Evolutionary conservation across 768 basidiomycete genomes (phyloP).

Genomic region (Rhizopogon vinicolor): DNA sequence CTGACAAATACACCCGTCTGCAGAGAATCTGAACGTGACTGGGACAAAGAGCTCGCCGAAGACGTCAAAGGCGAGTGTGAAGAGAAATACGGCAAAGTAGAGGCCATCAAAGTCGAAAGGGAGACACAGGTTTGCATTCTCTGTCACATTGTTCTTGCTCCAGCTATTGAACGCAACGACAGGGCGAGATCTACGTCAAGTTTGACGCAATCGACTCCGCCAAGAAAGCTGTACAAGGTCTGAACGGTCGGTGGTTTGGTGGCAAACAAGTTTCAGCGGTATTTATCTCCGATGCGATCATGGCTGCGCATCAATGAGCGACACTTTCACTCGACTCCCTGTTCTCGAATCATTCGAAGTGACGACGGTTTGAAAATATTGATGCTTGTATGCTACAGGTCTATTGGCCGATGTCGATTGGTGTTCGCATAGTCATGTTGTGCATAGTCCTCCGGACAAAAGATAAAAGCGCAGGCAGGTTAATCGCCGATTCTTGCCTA

Average conservation of each 20-base stretch:
- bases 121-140: slow-evolving; percentile 73
- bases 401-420: slow-evolving; percentile 17
- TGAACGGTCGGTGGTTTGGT: slow-evolving; percentile 97
- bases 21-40: slow-evolving; percentile 93
- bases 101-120: slow-evolving; percentile 88
- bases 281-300: slow-evolving; percentile 91
- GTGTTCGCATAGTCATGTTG: slow-evolving; percentile 26
- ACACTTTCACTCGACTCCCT: slow-evolving; percentile 17
- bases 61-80: slow-evolving; percentile 96
- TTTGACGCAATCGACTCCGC: slow-evolving; percentile 78
- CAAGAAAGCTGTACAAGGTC: slow-evolving; percentile 78
- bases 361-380: slow-evolving; percentile 19
- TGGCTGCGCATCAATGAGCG: slow-evolving; percentile 81
- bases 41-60: slow-evolving; percentile 94
- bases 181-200: slow-evolving; percentile 98
- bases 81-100: slow-evolving; percentile 82
- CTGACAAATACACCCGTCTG: background rate
- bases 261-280: slow-evolving; percentile 83
- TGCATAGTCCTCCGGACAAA: slow-evolving; percentile 24
- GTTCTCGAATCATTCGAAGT: slow-evolving; percentile 20
- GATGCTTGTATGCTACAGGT: slow-evolving; percentile 29
- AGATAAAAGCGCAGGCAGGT: slow-evolving; percentile 34
- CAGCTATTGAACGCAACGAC: slow-evolving; percentile 9
- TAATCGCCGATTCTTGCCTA: slow-evolving; percentile 24
- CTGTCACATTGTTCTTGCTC: background rate